Conservation (phyloP, 139 green algal genomes). For the Coelastrella sp. region DNA sequence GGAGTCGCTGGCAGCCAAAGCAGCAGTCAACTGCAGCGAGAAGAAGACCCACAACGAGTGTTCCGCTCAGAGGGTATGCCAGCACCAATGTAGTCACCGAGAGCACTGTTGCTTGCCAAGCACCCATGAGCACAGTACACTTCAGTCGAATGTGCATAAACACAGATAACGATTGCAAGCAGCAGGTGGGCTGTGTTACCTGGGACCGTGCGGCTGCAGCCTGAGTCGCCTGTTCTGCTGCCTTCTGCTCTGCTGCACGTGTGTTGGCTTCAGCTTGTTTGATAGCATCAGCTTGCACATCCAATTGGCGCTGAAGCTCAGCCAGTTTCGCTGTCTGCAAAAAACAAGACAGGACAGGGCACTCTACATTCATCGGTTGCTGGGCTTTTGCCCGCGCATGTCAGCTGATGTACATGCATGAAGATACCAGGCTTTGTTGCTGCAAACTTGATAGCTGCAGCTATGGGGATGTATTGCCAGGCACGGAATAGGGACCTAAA, state of each 20-base stretch:
- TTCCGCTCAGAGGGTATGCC: neutral
- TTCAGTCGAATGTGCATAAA: too few relatives aligned
- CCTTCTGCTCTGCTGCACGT: conserved; percentile 10
- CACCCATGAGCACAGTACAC: too few relatives aligned
- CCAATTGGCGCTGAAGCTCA: conserved; percentile 17
- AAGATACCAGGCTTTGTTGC: too few relatives aligned
- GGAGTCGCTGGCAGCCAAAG: neutral
- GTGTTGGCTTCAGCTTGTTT: conserved; percentile 10
- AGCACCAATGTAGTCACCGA: too few relatives aligned
- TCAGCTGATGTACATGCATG: too few relatives aligned
- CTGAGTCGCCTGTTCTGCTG: conserved; percentile 19
- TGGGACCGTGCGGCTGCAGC: conserved; percentile 29
- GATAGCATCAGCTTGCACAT: neutral
- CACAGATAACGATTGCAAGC: too few relatives aligned
- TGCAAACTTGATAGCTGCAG: too few relatives aligned
- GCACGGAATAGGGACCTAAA: too few relatives aligned
- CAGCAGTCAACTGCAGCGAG: conserved; percentile 5
- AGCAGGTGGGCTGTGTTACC: too few relatives aligned
- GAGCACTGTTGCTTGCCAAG: too few relatives aligned
- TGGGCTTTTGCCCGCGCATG: too few relatives aligned
- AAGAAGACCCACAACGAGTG: neutral
- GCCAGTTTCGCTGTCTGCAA: conserved; percentile 18
- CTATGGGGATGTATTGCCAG: too few relatives aligned
- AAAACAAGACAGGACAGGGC: neutral
- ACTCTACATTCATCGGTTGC: neutral